Base-by-base conservation (phyloP, 1,139 yeast species). In the Debaryomyces udenii region DNA sequence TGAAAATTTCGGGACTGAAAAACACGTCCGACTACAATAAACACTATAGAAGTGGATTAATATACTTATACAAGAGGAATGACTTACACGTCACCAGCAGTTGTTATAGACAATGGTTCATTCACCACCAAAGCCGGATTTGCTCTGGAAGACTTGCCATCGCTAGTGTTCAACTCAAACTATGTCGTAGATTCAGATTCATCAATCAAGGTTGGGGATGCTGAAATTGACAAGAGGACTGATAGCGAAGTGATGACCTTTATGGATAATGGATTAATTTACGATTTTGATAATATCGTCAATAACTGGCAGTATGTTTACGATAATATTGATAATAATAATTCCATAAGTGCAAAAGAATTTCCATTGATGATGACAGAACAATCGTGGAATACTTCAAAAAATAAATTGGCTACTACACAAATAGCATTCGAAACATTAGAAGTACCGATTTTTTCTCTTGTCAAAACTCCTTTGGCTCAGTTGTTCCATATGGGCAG, bases 51-150 rank as follows among this genome's bases (percentile, higher is more conserved):
- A 26, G 10, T 7, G 13, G 20, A 17, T 27, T 10, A 4, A 24
- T 9, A 11, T 26, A 32, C 20, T 18, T 5, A 15, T 31, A 31
- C 10, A 31, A 14, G 27, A 27, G 26, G 24, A 11, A 66, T 64
- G 70, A 62, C 61, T 39, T 62, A 64, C 49, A 59, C 66, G 30
- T 66, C 81, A 42, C 78, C 81, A 9, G 78, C 86, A 14, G 77
- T 84, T 14, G 86, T 85, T 38, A 80, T 85, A 34, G 90, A 85
- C 58, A 79, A 80, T 54, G 90, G 89, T 18, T 73, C 87, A 2
- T 67, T 74, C 45, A 68, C 76, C 11, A 83, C 89, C 31, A 77
- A 81, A 44, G 90, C 90, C 1, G 91, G 91, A 7, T 76, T 83
- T 51, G 83, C 88, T 7, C 76, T 76, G 46, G 83, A 76, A 39